Evolutionary conservation across 805 yeast genomes (phyloP), one percentile per base, ranked within the genome.

Genomic region (Lipomyces yamanashiensis): DNA sequence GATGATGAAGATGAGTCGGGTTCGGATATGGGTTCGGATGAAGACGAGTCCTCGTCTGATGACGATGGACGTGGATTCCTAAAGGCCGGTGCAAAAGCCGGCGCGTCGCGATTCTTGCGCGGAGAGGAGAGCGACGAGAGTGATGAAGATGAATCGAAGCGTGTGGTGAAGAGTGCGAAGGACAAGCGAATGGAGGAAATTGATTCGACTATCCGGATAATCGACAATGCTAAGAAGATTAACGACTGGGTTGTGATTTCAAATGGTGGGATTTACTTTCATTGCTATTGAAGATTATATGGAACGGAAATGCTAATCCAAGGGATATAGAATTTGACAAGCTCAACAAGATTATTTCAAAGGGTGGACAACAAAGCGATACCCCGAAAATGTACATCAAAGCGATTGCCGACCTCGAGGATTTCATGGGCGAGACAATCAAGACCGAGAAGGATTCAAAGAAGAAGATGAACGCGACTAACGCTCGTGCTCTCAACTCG

Each of bases 111-210:
- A 34, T 76, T 77, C 63, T 73, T 75, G 63, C 74, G 77, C 49
- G 79, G 76, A 39, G 80, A 73, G 34, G 74, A 73, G 51, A 75
- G 72, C 58, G 78, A 77, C 49, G 82, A 77, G 15, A 76, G 75
- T 36, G 82, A 79, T 59, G 90, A 85, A 62, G 93, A 88, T 63
- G 71, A 68, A 15, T 89, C 87, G 73, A 88, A 86, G 75, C 89
- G 87, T 70, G 91, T 92, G 48, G 97, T 93, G 71, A 92, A 90
- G 79, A 87, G 95, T 63, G 97, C 98, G 59, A 90, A 88, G 79
- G 98, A 92, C 69, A 95, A 93, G 80, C 82, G 92, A 65, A 76
- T 92, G 71, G 98, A 92, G 74, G 99, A 95, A 76, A 84, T 95
- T 79, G 87, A 84, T 71, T 81, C 81, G 33, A 77, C 84, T 40